These are phyloP conservation scores for Nitzschia palea DNA, from an alignment of 108 stramenopile species.

Conservation along the genomic window DNA sequence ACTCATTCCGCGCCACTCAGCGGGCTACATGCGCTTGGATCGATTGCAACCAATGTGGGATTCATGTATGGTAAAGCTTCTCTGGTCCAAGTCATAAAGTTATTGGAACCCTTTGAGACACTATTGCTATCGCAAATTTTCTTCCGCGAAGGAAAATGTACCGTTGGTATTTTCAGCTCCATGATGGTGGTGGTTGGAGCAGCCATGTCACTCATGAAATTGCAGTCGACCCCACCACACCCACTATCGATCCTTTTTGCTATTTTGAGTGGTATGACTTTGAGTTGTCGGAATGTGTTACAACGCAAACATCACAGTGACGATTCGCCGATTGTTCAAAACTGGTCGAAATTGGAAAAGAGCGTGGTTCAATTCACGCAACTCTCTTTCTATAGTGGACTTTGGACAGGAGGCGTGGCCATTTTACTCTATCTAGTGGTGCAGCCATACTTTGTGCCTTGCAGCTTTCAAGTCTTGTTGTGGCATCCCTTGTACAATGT, in stretches of 20 bases:
- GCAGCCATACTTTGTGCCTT: not conserved
- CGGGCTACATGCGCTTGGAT: constrained; percentile 39
- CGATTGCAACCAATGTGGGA: constrained; percentile 48
- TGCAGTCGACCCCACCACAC: not conserved
- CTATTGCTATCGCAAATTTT: constrained; percentile 27
- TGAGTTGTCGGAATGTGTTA: constrained; percentile 35
- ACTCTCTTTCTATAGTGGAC: constrained; percentile 6
- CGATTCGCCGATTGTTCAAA: not conserved
- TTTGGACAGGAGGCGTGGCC: not conserved
- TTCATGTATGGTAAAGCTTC: constrained; percentile 51
- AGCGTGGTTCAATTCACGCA: constrained; percentile 25
- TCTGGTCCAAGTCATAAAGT: constrained; percentile 53
- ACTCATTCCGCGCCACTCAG: constrained; percentile 18
- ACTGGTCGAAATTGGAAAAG: constrained; percentile 6
- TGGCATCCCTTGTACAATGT: constrained; percentile 63
- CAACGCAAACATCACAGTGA: constrained; percentile 12
- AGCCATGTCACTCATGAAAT: constrained; percentile 28
- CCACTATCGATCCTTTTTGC: constrained; percentile 23
- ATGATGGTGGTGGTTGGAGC: constrained; percentile 27
- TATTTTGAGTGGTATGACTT: constrained; percentile 24
- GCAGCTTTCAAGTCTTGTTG: constrained; percentile 6
- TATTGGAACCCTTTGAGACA: constrained; percentile 62
- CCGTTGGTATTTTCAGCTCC: constrained; percentile 7
- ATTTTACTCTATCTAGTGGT: constrained; percentile 7
- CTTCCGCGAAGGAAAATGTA: constrained; percentile 11